Base-by-base conservation (phyloP, 2,329 filamentous ascomycete genomes). In the Penicillium sp. region DNA sequence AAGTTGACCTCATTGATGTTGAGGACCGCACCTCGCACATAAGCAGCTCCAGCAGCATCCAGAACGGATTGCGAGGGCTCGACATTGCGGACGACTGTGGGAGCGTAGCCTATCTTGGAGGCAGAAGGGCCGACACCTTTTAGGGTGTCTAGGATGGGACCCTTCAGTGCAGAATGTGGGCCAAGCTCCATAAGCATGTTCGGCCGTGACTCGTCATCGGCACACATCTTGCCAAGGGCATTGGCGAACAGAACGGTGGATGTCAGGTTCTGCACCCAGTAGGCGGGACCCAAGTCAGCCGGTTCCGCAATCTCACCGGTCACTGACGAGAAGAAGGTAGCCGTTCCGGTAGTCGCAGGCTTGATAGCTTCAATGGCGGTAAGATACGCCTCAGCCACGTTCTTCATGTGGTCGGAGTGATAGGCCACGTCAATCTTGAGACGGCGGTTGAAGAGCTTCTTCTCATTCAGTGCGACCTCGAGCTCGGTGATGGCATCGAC, bases 91-190 rank as follows among this genome's bases (percentile, higher is more conserved):
- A 62, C 42, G 6, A 67, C 44, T 12, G 59, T 59, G 6, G 62
- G 49, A 18, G 53, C 24, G 42, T 66, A 66, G 12, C 42, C 32
- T 24, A 55, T 51, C 44, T 54, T 56, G 3, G 56, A 38, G 24
- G 50, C 41, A 1, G 50, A 40, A 1, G 52, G 31, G 9, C 55
- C 50, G 18, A 62, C 43, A 8, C 59, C 64, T 51, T 67, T 61
- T n/a, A 57, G 39, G 35, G 39, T 60, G 57, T 52, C 56, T 18
- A 58, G 46, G 8, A 60, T 56, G 6, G 70, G 69, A 5, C 64
- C 65, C 15, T 62, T 57, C 5, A 72, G 59, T 2, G 70, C 66
- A 7, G 58, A 60, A 44, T 71, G 69, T 3, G 70, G 69, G 12
- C 70, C 70, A 42, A 73, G 47, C 45, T 71, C 68, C 12, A 69